phyloP scores from a whole-genome alignment of 352 stramenopile species.

The Lagenidium giganteum region DNA sequence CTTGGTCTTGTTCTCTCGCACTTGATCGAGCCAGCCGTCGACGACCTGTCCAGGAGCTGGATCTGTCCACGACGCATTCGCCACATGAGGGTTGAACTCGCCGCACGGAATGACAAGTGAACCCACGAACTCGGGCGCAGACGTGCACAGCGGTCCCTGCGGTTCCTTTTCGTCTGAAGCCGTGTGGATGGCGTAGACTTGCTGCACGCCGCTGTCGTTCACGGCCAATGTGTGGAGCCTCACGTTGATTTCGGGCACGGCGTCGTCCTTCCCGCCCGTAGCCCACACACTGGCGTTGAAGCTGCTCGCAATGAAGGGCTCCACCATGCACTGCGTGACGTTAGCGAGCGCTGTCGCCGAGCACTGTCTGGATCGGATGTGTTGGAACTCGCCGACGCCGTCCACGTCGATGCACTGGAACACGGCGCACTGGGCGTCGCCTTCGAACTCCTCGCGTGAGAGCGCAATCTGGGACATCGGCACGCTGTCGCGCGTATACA shows the following conservation, averaged over 20 bases:
- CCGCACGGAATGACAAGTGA: conserved; percentile 20
- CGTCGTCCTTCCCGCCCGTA: conserved; percentile 13
- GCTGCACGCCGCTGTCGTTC: conserved; percentile 9
- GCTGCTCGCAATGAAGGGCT: neutral
- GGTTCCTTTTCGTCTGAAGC: conserved; percentile 5
- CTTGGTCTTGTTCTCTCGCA: no score
- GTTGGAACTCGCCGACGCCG: no score
- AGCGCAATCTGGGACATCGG: conserved; percentile 28
- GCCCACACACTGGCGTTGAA: conserved; percentile 20
- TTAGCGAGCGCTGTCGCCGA: conserved; percentile 11
- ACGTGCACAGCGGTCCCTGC: conserved; percentile 4
- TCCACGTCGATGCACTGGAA: conserved; percentile 15
- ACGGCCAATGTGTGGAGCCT: conserved; percentile 14
- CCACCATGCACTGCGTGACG: conserved; percentile 14
- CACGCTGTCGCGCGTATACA: conserved; percentile 19
- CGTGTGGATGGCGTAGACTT: conserved; percentile 26
- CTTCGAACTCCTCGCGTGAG: conserved; percentile 14
- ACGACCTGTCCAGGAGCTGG: conserved; percentile 9
- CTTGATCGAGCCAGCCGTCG: conserved; percentile 9
- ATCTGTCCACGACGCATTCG: conserved; percentile 6
- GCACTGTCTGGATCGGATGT: conserved; percentile 24
- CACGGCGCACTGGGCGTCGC: conserved; percentile 7
- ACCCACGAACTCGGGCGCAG: neutral
- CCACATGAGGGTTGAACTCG: conserved; percentile 2
- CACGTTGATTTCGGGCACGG: conserved; percentile 14